Evolutionary conservation across 1,284 basidiomycete genomes (phyloP).

Genomic region (Rhizoctonia solani): DNA sequence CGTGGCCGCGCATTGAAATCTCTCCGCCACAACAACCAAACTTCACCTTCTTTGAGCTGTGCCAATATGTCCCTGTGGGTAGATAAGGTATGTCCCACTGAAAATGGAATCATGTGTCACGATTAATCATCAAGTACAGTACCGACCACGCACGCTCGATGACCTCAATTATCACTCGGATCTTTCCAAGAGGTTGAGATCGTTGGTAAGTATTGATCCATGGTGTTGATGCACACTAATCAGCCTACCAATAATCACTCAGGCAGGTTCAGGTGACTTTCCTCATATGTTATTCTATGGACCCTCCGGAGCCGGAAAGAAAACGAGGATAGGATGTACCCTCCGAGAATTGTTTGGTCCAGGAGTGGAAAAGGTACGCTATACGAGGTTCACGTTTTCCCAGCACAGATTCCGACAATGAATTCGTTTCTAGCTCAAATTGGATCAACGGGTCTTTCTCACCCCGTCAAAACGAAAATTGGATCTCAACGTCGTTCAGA

Average conservation of each 20-base stretch:
- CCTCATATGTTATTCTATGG: slow-evolving; percentile 99
- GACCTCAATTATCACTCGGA: slow-evolving; percentile 88
- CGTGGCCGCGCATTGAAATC: no score
- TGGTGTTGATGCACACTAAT: background rate
- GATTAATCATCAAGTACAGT: slow-evolving; percentile 53
- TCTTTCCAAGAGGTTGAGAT: slow-evolving; percentile 79
- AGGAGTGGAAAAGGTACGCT: slow-evolving; percentile 84
- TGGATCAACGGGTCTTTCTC: slow-evolving; percentile 95
- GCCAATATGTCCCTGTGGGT: slow-evolving; percentile 84
- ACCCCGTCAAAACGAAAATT: slow-evolving; percentile 94
- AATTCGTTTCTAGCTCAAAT: slow-evolving; percentile 77
- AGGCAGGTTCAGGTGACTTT: slow-evolving; percentile 91
- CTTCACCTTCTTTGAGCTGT: background rate
- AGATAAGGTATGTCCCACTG: slow-evolving; percentile 62
- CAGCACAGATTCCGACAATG: background rate
- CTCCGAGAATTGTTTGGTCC: slow-evolving; percentile 88
- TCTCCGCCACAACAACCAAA: background rate
- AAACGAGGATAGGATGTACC: slow-evolving; percentile 92
- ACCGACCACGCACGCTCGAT: slow-evolving; percentile 82
- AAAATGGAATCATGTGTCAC: background rate
- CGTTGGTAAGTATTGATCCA: slow-evolving; percentile 60
- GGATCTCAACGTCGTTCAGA: slow-evolving; percentile 96
- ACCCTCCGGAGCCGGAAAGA: slow-evolving; percentile 96
- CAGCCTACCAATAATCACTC: background rate
- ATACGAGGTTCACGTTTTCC: background rate